phyloP scores from a whole-genome alignment of 331 rosid species.

The Pyracantha coccinea region DNA sequence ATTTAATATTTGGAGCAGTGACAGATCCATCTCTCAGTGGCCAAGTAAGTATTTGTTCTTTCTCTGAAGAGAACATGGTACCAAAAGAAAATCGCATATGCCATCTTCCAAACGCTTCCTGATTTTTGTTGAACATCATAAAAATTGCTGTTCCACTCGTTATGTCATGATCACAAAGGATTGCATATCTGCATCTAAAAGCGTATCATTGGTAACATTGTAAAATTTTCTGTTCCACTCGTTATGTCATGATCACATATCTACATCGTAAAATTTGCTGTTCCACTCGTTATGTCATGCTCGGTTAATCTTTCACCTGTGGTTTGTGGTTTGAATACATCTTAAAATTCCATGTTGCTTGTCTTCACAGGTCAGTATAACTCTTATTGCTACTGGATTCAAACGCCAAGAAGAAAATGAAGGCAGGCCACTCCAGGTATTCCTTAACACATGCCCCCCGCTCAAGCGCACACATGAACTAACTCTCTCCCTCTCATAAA shows the following conservation, averaged over 20 bases:
- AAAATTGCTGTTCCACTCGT: too few relatives aligned
- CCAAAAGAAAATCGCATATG: too few relatives aligned
- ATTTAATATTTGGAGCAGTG: constrained; percentile 95
- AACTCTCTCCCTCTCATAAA: background rate
- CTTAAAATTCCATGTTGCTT: background rate
- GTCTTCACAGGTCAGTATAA: constrained; percentile 76
- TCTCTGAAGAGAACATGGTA: background rate
- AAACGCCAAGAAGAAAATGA: constrained; percentile 97
- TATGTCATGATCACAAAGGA: background rate
- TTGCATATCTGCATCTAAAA: background rate
- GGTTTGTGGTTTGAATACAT: background rate
- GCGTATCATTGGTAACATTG: background rate
- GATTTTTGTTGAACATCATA: too few relatives aligned
- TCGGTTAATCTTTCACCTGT: background rate
- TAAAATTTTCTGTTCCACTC: too few relatives aligned
- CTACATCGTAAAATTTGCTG: too few relatives aligned
- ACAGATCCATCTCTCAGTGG: constrained; percentile 95
- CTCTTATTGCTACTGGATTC: constrained; percentile 96
- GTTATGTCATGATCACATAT: too few relatives aligned
- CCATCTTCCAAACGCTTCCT: too few relatives aligned
- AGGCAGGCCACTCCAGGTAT: constrained; percentile 72
- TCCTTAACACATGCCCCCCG: background rate
- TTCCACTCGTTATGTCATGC: too few relatives aligned
- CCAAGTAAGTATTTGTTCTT: constrained; percentile 59
- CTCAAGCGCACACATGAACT: background rate